Evolutionary conservation across 441 rosid species (phyloP), one percentile per base, ranked within the genome.

Genomic region (Pelargonium cotyledonis): DNA sequence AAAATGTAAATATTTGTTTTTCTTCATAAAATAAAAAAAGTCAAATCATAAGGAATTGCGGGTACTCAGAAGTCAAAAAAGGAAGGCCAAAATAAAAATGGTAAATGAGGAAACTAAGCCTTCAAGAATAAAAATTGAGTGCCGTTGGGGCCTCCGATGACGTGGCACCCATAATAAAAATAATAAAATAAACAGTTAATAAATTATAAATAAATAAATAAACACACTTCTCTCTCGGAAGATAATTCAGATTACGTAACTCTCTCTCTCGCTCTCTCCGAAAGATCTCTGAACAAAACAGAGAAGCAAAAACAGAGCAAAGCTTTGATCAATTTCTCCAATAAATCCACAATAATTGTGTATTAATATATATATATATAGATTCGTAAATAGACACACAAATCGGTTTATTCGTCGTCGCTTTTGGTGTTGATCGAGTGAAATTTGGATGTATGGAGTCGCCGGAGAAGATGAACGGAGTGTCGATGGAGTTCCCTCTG

Each of bases 401-500:
- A 11, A 49, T 49, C 55, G 55, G 15, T 49, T 12, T 2, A 14
- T 31, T 31, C 35, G 35, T 31, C 35, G 35, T 31, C 3, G 35
- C 3, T 31, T 6, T 16, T 18, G 63, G 63, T 58, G 63, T 6
- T 6, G 29, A 16, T 21, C 63, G 47, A n/a, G 12, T 26, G 49
- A 6, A 41, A 57, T 40, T 57, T 15, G 35, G 35, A 31, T 31
- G 35, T 31, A 31, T 79, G 78, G 83, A 75, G 73, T 23, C 72
- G 80, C 68, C 76, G 83, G 83, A 74, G 67, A 41, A 31, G 35
- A 31, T 31, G 35, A 31, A 2, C 35, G 35, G 35, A 31, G 60
- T 87, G 51, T 85, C 79, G 44, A 44, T 90, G n/a, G 96, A 88
- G 58, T 83, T 87, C 51, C 73, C 84, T 38, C 66, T 53, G 40